Evolutionary conservation across 352 stramenopile species (phyloP).

Genomic region (Phytophthora hybrid): DNA sequence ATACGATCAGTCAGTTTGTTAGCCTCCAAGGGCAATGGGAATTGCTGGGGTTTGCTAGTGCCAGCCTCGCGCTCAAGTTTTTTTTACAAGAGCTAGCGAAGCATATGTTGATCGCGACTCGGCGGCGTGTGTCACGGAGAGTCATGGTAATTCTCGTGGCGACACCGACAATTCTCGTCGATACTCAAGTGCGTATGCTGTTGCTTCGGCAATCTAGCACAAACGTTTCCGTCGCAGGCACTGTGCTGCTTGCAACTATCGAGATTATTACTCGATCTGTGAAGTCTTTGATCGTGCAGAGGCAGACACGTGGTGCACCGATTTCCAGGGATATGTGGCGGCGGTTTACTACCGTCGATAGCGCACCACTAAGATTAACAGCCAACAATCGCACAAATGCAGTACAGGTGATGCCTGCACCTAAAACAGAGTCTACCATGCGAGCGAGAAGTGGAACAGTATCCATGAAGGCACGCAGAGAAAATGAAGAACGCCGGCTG

Average conservation of each 20-base stretch:
- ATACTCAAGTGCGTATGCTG: slow-evolving; percentile 46
- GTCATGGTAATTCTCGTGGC: slow-evolving; percentile 31
- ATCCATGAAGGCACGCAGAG: not conserved
- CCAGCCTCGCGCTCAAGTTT: slow-evolving; percentile 22
- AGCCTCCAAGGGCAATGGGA: not conserved
- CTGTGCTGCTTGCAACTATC: slow-evolving; percentile 24
- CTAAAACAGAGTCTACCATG: not conserved
- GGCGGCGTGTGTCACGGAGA: slow-evolving; percentile 2
- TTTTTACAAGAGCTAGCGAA: slow-evolving; percentile 27
- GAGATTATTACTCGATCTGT: slow-evolving; percentile 33
- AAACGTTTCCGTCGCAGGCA: slow-evolving; percentile 23
- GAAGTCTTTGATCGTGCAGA: slow-evolving; percentile 26
- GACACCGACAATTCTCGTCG: slow-evolving; percentile 44
- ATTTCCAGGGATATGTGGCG: slow-evolving; percentile 3
- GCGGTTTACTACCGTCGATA: not conserved
- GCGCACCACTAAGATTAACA: not conserved
- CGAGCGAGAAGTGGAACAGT: no score
- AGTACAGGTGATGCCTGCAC: not conserved
- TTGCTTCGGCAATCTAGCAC: slow-evolving; percentile 33
- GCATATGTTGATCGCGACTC: slow-evolving; percentile 3
- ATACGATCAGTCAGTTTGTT: not conserved
- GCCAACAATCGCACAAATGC: not conserved
- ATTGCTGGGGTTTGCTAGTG: not conserved
- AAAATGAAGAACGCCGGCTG: not conserved
- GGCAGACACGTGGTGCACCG: slow-evolving; percentile 6